These are phyloP conservation scores for Phytopythium helicoides DNA, from an alignment of 352 stramenopile species.

Conservation along the genomic window DNA sequence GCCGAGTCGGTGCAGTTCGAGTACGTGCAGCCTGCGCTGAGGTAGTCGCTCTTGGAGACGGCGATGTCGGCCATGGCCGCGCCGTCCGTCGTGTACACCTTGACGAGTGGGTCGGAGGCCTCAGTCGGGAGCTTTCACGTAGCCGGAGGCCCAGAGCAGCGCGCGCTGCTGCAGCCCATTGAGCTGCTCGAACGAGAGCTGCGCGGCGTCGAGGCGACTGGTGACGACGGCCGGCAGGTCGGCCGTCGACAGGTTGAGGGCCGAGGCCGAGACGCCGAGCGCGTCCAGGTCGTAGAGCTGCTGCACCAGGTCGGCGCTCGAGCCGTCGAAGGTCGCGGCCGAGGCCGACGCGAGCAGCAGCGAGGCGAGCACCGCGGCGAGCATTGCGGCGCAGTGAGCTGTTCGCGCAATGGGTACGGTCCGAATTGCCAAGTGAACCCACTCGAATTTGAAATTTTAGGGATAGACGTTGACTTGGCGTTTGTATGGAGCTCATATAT, in stretches of 20 bases:
- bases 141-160: constrained; percentile 37
- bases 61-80: constrained; percentile 31
- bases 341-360: neutral
- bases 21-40: neutral
- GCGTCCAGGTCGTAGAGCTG: neutral
- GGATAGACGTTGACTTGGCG: no score
- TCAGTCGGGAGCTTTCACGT: no score
- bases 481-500: no score
- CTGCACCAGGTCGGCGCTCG: neutral
- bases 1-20: constrained; percentile 14
- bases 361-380: neutral
- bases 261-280: neutral
- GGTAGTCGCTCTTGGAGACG: constrained; percentile 15
- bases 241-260: neutral
- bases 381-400: no score
- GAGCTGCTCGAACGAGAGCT: no score
- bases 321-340: neutral
- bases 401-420: no score
- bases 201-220: no score
- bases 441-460: no score
- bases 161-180: no score
- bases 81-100: constrained; percentile 22
- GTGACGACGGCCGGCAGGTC: constrained; percentile 8
- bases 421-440: no score
- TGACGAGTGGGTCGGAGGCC: no score